Evolutionary conservation across 78 protist species (phyloP).

Genomic region (Tieghemostelium lacteum): DNA sequence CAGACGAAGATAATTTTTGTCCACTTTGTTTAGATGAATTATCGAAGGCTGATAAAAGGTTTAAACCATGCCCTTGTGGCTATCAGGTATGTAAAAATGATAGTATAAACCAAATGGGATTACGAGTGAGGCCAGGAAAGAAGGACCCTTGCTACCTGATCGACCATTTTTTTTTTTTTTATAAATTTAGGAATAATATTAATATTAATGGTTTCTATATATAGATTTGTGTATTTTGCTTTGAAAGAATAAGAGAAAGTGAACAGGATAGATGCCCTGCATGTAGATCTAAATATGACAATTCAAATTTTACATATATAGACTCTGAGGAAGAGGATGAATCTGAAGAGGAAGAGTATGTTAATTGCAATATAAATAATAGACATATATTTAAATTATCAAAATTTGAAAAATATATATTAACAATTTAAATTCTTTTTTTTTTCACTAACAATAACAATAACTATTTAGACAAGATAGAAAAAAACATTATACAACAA

Average conservation of each 20-base stretch:
- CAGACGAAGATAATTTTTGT: conserved; percentile 83
- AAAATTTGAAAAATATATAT: neutral
- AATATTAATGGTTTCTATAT: neutral
- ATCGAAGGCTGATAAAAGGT: conserved; percentile 77
- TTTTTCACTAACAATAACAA: neutral
- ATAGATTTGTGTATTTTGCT: conserved; percentile 95
- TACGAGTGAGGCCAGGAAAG: neutral
- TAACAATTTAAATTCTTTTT: neutral
- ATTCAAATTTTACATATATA: conserved; percentile 62
- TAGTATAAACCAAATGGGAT: neutral
- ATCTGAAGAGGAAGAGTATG: neutral
- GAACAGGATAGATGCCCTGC: conserved; percentile 93
- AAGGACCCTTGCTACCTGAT: too few relatives aligned
- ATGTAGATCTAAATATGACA: conserved; percentile 87
- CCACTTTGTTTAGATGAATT: conserved; percentile 90
- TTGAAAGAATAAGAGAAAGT: conserved; percentile 88
- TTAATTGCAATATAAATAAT: neutral
- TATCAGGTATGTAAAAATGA: conserved; percentile 82
- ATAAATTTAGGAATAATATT: too few relatives aligned
- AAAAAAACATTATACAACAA: neutral
- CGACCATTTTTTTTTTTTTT: too few relatives aligned
- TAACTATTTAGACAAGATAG: neutral
- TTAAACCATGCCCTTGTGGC: conserved; percentile 91
- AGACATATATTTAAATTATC: neutral
- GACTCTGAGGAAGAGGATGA: conserved; percentile 68